Percentiles rank a stretch among this genome's conserved stretches.
phyloP scores from a whole-genome alignment of 192 early-diverging fungal genomes.

The Ambispora gerdemannii region DNA sequence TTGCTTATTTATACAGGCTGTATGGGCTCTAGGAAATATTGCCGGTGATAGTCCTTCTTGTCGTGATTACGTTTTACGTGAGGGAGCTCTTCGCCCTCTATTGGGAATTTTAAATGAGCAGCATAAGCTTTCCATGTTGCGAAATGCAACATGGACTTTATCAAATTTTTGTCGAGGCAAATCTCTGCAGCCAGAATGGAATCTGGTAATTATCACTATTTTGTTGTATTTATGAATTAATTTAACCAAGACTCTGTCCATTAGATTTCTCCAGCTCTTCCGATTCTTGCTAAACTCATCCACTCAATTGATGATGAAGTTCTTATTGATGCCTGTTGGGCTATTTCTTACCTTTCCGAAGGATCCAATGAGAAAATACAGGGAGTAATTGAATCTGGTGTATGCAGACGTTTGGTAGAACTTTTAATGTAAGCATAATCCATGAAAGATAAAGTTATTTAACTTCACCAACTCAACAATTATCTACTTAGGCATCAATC shows the following conservation, averaged over 20 bases:
- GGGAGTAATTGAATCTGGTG: constrained; percentile 92
- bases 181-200: constrained; percentile 92
- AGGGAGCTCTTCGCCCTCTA: constrained; percentile 84
- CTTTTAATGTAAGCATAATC: constrained; percentile 60
- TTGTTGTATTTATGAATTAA: constrained; percentile 20
- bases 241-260: constrained; percentile 10
- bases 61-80: constrained; percentile 82
- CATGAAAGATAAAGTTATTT: not conserved
- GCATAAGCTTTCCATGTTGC: constrained; percentile 94
- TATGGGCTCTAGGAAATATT: constrained; percentile 99
- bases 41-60: constrained; percentile 92
- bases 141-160: constrained; percentile 98
- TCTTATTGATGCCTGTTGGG: constrained; percentile 99
- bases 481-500: constrained; percentile 55
- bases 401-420: constrained; percentile 91
- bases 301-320: constrained; percentile 92
- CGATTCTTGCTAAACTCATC: constrained; percentile 87
- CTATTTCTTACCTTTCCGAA: constrained; percentile 98
- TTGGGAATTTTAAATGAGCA: constrained; percentile 80
- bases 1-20: constrained; percentile 56
- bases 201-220: constrained; percentile 44
- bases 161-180: constrained; percentile 99
- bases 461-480: not conserved
- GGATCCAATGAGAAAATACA: constrained; percentile 97
- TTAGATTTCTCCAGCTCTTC: constrained; percentile 84